phyloP scores from a whole-genome alignment of 371 early-diverging fungal genomes.

The Apophysomyces ossiformis region DNA sequence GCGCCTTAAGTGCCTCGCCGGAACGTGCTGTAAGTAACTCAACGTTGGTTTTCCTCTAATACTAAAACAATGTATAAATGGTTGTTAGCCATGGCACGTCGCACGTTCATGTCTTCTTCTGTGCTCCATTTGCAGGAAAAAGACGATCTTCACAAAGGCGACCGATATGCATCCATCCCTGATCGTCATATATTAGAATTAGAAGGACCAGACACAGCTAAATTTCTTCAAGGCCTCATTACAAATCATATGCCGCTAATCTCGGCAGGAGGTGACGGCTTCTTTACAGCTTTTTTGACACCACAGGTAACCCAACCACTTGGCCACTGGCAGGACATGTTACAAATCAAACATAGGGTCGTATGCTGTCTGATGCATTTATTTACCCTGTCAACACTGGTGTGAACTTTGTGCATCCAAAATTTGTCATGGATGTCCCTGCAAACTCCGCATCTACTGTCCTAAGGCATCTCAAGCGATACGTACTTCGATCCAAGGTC shows the following conservation, averaged over 20 bases:
- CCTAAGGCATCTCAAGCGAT: constrained; percentile 73
- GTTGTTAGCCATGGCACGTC: background rate
- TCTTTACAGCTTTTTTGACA: constrained; percentile 73
- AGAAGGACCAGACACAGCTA: constrained; percentile 74
- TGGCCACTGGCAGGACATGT: background rate
- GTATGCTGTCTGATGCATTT: constrained; percentile 90
- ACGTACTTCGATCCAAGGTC: constrained; percentile 80
- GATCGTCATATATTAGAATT: constrained; percentile 73
- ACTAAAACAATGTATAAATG: too few species aligned
- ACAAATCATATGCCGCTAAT: constrained; percentile 86
- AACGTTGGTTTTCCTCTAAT: too few species aligned
- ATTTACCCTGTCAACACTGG: constrained; percentile 79
- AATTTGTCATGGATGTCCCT: constrained; percentile 82
- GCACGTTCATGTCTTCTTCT: background rate
- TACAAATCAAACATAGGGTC: constrained; percentile 56
- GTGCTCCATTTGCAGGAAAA: constrained; percentile 12
- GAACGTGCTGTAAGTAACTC: too few species aligned
- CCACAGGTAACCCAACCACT: constrained; percentile 64
- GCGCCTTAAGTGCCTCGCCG: too few species aligned
- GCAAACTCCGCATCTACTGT: constrained; percentile 52
- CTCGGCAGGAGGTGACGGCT: constrained; percentile 73
- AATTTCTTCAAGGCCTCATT: constrained; percentile 88
- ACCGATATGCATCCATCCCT: constrained; percentile 51
- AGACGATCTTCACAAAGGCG: constrained; percentile 28
- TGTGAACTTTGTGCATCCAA: constrained; percentile 66